phyloP scores from a whole-genome alignment of 2,329 filamentous ascomycete species.

The Ilyonectria sp. region DNA sequence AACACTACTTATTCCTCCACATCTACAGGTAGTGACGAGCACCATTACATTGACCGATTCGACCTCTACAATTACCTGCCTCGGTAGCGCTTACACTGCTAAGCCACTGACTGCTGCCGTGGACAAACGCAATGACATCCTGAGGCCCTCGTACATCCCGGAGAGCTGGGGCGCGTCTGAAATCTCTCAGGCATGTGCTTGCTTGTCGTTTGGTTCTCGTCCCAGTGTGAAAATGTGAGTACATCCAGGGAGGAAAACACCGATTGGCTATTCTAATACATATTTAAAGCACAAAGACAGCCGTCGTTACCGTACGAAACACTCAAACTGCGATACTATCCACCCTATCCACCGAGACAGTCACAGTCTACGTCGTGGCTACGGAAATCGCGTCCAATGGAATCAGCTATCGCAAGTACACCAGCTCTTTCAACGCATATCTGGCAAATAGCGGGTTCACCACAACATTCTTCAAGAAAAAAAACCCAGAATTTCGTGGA shows the following conservation, averaged over 20 bases:
- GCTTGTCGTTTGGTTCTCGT: neutral
- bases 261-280: neutral
- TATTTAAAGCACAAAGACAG: neutral
- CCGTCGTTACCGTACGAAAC: neutral
- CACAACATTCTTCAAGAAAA: neutral
- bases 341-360: neutral
- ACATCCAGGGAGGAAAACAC: neutral
- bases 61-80: neutral
- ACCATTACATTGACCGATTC: neutral
- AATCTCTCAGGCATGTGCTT: neutral
- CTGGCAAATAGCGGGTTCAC: neutral
- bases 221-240: neutral
- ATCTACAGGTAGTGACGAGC: neutral
- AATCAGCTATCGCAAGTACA: neutral
- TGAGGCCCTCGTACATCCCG: neutral
- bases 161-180: neutral
- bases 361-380: neutral
- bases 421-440: neutral
- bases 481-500: neutral
- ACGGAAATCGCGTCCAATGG: neutral
- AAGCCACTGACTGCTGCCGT: neutral
- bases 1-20: neutral
- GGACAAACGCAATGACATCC: neutral
- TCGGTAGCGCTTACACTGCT: conserved; percentile 12
- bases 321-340: neutral